Percentiles rank a stretch among this genome's conserved stretches.
phyloP scores from a whole-genome alignment of 257 asterid genomes.

The Paulownia fortunei region DNA sequence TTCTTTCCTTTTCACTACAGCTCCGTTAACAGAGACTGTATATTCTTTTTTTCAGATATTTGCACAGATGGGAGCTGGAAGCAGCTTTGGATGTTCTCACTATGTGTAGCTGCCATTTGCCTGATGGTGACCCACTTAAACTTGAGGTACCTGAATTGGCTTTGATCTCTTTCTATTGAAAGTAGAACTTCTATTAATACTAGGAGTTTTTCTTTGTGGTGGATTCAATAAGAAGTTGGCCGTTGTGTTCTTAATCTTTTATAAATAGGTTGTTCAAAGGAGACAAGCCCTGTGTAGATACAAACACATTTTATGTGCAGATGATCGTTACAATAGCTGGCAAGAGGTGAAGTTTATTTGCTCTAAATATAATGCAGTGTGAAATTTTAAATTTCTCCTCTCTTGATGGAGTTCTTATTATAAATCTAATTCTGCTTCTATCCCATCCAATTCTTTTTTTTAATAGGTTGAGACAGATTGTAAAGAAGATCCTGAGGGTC shows the following conservation, averaged over 20 bases:
- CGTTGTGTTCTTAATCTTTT: constrained; percentile 17
- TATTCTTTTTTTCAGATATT: constrained; percentile 58
- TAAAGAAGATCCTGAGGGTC: constrained; percentile 97
- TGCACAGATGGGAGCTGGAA: constrained; percentile 88
- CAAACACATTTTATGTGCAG: constrained; percentile 91
- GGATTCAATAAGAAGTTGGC: constrained; percentile 29
- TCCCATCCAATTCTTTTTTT: constrained; percentile 22
- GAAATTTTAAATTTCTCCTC: not conserved
- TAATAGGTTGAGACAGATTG: constrained; percentile 86
- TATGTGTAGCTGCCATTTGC: constrained; percentile 93
- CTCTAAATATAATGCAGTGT: constrained; percentile 10
- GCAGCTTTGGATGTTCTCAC: constrained; percentile 95
- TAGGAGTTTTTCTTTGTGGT: constrained; percentile 25
- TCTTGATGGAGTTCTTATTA: constrained; percentile 6
- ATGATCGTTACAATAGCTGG: constrained; percentile 89
- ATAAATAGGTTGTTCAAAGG: constrained; percentile 72
- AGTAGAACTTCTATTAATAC: constrained; percentile 15
- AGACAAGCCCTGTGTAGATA: constrained; percentile 86
- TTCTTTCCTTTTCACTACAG: constrained; percentile 13
- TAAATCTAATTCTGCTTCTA: constrained; percentile 4
- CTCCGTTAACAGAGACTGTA: constrained; percentile 14
- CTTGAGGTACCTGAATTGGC: constrained; percentile 59
- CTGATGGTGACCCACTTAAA: constrained; percentile 67
- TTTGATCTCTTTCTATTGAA: constrained; percentile 17
- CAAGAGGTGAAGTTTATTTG: constrained; percentile 71